These are phyloP conservation scores for Moesziomyces sp. DNA, from an alignment of 1,284 basidiomycete genomes.

Conservation along the genomic window DNA sequence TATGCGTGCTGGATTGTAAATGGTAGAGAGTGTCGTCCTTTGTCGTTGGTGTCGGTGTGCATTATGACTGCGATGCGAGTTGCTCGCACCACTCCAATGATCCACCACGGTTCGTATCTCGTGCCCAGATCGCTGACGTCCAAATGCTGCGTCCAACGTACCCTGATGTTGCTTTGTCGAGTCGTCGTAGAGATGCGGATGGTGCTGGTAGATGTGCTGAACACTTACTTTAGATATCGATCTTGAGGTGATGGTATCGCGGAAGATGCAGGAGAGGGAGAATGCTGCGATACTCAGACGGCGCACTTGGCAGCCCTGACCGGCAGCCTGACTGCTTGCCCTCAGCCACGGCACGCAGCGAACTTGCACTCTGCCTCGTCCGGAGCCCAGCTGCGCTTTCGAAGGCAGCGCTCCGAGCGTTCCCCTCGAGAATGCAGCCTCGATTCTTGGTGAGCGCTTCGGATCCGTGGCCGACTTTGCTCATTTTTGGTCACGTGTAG, in stretches of 20 bases:
- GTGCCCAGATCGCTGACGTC: background rate
- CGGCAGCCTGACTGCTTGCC: background rate
- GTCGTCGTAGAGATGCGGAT: background rate
- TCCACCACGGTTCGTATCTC: too few species aligned
- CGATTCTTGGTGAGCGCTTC: background rate
- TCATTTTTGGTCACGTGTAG: conserved; percentile 12
- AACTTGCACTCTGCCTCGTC: background rate
- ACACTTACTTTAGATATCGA: conserved; percentile 52
- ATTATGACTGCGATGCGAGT: too few species aligned
- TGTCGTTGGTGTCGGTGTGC: background rate
- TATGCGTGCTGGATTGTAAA: too few species aligned
- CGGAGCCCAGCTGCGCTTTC: too few species aligned
- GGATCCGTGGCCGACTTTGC: background rate
- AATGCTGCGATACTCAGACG: conserved; percentile 7
- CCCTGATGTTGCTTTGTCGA: background rate
- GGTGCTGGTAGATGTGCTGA: conserved; percentile 5
- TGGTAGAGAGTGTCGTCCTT: too few species aligned
- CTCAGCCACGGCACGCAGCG: background rate
- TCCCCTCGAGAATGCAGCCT: background rate
- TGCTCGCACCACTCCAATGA: background rate
- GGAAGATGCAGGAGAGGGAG: conserved; percentile 26
- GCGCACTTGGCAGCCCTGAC: conserved; percentile 1
- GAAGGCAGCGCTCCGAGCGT: too few species aligned
- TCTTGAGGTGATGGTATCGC: conserved; percentile 51
- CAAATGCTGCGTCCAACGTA: background rate